A percentile compares a stretch with the other conserved stretches of the same genome.
Conservation (phyloP, 352 stramenopile species). For the Thraustochytrium sp. region DNA sequence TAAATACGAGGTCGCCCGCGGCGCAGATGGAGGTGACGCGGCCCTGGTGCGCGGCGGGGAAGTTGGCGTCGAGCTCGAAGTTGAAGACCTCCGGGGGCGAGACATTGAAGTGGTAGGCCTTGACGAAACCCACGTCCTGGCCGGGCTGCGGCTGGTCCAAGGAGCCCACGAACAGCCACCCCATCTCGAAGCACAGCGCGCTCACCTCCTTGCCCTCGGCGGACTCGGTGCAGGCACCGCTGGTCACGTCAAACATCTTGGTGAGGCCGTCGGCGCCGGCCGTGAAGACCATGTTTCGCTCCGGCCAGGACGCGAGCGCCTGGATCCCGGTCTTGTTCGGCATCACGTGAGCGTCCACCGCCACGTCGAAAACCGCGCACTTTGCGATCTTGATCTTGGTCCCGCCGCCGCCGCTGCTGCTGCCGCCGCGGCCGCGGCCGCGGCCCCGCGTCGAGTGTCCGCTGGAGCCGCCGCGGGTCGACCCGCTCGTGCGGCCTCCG, state of each 20-base stretch:
- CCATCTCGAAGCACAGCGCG: not conserved
- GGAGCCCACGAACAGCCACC: constrained; percentile 31
- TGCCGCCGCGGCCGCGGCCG: not conserved
- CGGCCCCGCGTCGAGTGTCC: not conserved
- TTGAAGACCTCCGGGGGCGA: constrained; percentile 21
- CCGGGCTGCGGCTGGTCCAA: not conserved
- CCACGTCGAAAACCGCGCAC: constrained; percentile 8
- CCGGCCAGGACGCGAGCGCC: not conserved
- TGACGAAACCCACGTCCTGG: constrained; percentile 26
- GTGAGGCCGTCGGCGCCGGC: not conserved
- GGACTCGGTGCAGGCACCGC: not conserved
- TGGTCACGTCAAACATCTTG: constrained; percentile 27
- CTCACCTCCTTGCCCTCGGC: constrained; percentile 34
- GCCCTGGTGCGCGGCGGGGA: constrained; percentile 9
- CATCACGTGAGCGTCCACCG: constrained; percentile 33
- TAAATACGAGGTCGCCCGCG: constrained; percentile 20
- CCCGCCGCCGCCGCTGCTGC: not conserved
- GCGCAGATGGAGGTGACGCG: constrained; percentile 9
- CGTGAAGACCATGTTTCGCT: constrained; percentile 20
- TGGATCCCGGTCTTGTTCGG: not conserved
- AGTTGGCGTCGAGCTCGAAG: constrained; percentile 37
- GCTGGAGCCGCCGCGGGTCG: not conserved
- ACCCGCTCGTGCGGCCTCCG: not conserved
- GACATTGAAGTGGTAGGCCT: constrained; percentile 9
- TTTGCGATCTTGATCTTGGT: constrained; percentile 5